Conservation (phyloP, 192 early-diverging fungal genomes). For the Phlyctochytrium arcticum region DNA sequence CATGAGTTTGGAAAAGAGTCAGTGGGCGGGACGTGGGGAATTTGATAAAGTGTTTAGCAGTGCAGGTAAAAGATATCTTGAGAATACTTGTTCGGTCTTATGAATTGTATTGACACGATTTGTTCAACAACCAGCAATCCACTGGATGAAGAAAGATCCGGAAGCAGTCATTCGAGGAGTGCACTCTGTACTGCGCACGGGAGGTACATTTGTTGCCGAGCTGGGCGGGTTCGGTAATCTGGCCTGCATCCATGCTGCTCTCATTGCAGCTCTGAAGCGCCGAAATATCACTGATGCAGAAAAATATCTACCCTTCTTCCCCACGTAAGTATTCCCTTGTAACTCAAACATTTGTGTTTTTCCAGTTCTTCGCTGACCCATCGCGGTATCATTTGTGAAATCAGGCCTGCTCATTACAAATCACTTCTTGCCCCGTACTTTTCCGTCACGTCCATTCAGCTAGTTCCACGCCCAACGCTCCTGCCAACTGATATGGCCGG, state of each 20-base stretch:
- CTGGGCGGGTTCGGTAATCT: slow-evolving; percentile 50
- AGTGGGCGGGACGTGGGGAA: slow-evolving; percentile 20
- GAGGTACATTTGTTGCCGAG: slow-evolving; percentile 61
- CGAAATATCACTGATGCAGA: slow-evolving; percentile 7
- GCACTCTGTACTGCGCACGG: slow-evolving; percentile 43
- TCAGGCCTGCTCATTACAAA: slow-evolving; percentile 42
- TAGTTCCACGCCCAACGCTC: slow-evolving; percentile 51
- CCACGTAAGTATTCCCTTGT: neutral
- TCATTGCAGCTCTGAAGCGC: slow-evolving; percentile 17
- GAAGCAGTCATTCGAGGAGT: slow-evolving; percentile 56
- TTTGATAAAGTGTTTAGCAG: slow-evolving; percentile 71
- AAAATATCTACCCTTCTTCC: slow-evolving; percentile 32
- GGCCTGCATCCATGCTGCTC: slow-evolving; percentile 20
- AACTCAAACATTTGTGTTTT: too few relatives aligned
- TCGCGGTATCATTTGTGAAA: slow-evolving; percentile 35
- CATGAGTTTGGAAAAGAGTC: slow-evolving; percentile 37
- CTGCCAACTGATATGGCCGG: slow-evolving; percentile 55
- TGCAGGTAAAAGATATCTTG: too few relatives aligned
- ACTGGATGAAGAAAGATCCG: slow-evolving; percentile 68
- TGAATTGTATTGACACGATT: neutral
- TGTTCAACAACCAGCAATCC: slow-evolving; percentile 47
- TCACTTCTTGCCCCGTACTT: slow-evolving; percentile 50
- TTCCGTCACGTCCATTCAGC: slow-evolving; percentile 35
- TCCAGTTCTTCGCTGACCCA: neutral
- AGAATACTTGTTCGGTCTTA: too few relatives aligned